These are phyloP conservation scores for Colletotrichum costaricense DNA, from an alignment of 2,329 filamentous ascomycete species.

Conservation along the genomic window DNA sequence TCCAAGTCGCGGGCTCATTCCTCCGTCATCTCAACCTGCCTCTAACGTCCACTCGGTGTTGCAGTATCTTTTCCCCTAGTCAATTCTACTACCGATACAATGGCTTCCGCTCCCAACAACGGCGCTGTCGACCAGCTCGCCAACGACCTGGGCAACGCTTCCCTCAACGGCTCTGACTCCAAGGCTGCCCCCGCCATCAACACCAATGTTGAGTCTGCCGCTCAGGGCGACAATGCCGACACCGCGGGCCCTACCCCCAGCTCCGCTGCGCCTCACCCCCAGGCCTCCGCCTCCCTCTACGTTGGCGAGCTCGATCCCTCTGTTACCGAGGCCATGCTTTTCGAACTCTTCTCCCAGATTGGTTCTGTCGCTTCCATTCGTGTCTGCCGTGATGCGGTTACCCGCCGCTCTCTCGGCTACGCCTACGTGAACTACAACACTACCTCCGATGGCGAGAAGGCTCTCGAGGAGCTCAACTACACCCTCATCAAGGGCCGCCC, in stretches of 20 bases:
- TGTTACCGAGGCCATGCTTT: slow-evolving; percentile 99
- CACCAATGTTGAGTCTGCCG: slow-evolving; percentile 72
- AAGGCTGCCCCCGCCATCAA: slow-evolving; percentile 75
- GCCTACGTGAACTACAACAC: slow-evolving; percentile 99
- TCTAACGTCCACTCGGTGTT: slow-evolving; percentile 18
- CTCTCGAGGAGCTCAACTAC: slow-evolving; percentile 99
- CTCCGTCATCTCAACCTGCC: not conserved
- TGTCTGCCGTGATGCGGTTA: slow-evolving; percentile 99
- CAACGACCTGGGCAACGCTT: slow-evolving; percentile 79
- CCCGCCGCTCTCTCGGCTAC: slow-evolving; percentile 97
- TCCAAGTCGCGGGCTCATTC: not conserved
- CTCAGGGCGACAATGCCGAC: slow-evolving; percentile 68
- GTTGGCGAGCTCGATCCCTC: slow-evolving; percentile 98
- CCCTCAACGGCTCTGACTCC: slow-evolving; percentile 76
- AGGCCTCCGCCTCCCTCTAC: slow-evolving; percentile 97
- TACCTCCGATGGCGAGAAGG: slow-evolving; percentile 95
- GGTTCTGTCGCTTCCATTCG: slow-evolving; percentile 98
- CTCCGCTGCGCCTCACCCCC: slow-evolving; percentile 81
- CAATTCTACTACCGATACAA: slow-evolving; percentile 52
- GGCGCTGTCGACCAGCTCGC: slow-evolving; percentile 83
- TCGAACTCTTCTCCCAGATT: slow-evolving; percentile 99
- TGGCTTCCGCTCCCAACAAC: slow-evolving; percentile 69
- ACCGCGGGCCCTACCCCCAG: slow-evolving; percentile 76
- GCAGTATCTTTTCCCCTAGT: slow-evolving; percentile 33
- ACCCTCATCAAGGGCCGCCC: slow-evolving; percentile 98